Base-by-base conservation (phyloP, 2,329 filamentous ascomycete species). In the Verticillium dahliae region DNA sequence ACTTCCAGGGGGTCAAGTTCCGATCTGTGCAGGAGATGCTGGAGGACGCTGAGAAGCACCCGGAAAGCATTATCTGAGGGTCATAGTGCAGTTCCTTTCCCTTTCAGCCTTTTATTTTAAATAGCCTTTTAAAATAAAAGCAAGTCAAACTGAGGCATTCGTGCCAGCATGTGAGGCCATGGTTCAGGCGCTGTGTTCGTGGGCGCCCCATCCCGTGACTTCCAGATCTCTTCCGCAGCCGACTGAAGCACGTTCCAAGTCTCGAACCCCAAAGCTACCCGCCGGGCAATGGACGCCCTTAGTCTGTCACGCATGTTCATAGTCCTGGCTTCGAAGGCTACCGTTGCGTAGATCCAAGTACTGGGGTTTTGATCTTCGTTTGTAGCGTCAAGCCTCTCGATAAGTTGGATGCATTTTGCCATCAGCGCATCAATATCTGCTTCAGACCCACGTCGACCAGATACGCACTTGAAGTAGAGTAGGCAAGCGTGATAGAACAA, bases 1-100 rank as follows among this genome's bases (percentile, higher is more conserved):
- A 60, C 13, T 65, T 63, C 34, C 14, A 35, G 31, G 60, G 60
- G 5, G 22, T 62, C 60, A 59, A 50, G 50, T 59, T 62, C 27
- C 58, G 60, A 11, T 50, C 52, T 1, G 35, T 37, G 14, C 34
- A 52, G 11, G 57, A 62, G 9, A n/a, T 62, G 31, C 27, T 59
- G 34, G 50, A 55, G 2, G 60, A 62, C 31, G 50, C 59, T 7
- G 50, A 62, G 13, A 37, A 41, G 14, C 54, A 62, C 38, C 60
- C 57, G 4, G 38, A 50, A 7, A 33, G n/a, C 38, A 35, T 58
- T n/a, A 18, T 41, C 15, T 58, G 39, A 50, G 13, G 7, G 22
- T n/a, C 39, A 31, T 31, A 31, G 27, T 31, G 4, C 3, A 31
- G 27, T 31, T 5, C 27, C 4, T 31, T 31, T 31, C 27, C 4